A percentile compares a stretch with the other conserved stretches of the same genome.
Evolutionary conservation across 352 stramenopile genomes (phyloP).

Genomic region (Globisporangium cystogenes): DNA sequence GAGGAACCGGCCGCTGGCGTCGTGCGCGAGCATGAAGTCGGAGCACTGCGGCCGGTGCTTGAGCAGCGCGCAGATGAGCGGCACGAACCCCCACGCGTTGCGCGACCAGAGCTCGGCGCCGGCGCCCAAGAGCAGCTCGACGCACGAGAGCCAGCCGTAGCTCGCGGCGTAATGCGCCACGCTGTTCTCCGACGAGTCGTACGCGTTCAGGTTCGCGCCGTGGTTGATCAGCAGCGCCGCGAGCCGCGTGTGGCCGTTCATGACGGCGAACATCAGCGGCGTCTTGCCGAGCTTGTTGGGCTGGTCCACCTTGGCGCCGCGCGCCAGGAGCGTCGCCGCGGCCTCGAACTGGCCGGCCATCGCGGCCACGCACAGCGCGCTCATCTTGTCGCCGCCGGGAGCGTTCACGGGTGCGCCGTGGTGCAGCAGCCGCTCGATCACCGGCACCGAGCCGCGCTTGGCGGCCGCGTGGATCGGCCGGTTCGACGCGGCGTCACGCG

Average conservation of each 20-base stretch:
- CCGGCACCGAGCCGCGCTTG: conserved; percentile 26
- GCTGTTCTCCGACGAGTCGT: conserved; percentile 71
- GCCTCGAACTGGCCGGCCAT: conserved; percentile 50
- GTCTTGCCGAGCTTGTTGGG: conserved; percentile 78
- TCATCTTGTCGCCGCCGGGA: conserved; percentile 40
- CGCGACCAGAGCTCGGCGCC: conserved; percentile 59
- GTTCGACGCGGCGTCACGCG: conserved; percentile 40
- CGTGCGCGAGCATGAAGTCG: conserved; percentile 53
- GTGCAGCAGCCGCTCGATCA: conserved; percentile 43
- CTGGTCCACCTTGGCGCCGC: conserved; percentile 49
- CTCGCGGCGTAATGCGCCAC: conserved; percentile 72
- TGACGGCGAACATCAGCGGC: conserved; percentile 66
- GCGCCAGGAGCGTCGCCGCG: conserved; percentile 38
- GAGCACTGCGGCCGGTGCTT: conserved; percentile 49
- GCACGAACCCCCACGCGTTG: conserved; percentile 74
- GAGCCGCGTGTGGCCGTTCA: conserved; percentile 62
- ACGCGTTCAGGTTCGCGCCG: conserved; percentile 70
- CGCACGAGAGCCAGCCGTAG: conserved; percentile 68
- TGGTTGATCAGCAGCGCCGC: conserved; percentile 55
- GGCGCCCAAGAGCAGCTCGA: conserved; percentile 44
- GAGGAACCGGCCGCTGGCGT: conserved; percentile 43
- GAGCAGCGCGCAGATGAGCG: conserved; percentile 58
- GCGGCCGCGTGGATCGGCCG: conserved; percentile 61
- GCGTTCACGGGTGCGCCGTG: conserved; percentile 52
- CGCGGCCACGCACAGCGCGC: conserved; percentile 53